Base-by-base conservation (phyloP, 225 moss, liverwort and hornwort species). In the Bryum argenteum region DNA sequence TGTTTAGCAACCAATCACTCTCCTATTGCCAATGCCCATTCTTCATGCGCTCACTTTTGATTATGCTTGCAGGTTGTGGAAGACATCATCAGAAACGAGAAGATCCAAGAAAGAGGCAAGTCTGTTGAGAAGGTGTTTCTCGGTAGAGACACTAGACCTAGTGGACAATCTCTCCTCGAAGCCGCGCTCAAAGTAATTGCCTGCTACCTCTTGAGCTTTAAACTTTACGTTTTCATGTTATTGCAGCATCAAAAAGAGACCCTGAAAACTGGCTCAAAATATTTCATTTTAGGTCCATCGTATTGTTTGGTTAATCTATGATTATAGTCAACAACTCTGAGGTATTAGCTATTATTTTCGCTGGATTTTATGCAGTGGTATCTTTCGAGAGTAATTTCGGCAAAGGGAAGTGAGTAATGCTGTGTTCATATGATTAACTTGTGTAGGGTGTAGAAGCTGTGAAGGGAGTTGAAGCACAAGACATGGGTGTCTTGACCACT, bases 91-190 rank as follows among this genome's bases (percentile, higher is more conserved):
- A 80, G 44, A 61, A 82, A 24, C 21, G 92, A 94, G 76, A 77
- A 77, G 26, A 87, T 94, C 63, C 71, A 67, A 45, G 61, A 63
- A 28, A 53, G 71, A 70, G 54, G 74, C 52, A 75, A 69, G 24
- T 11, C 73, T 61, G 66, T 47, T 45, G 87, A 87, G 67, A 89
- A 79, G 80, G 98, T 93, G 61, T 62, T 89, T 17, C 81, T 98
- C 23, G 98, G 85, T 48, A 91, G 92, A 77, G 94, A 99, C 71
- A 91, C 98, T 19, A 91, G 98, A 65, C 91, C 91, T 44, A 91
- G 92, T 69, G 94, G 98, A 45, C 74, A 66, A 56, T 77, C 69
- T 73, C 87, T 99, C 53, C 79, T 91, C 58, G 84, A 84, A 78
- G 91, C 84, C 61, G 94, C 92, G 24, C 63, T 75, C 5, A 81